These are phyloP conservation scores for Pseudogymnoascus sp. DNA, from an alignment of 2,329 filamentous ascomycete species.

Conservation along the genomic window DNA sequence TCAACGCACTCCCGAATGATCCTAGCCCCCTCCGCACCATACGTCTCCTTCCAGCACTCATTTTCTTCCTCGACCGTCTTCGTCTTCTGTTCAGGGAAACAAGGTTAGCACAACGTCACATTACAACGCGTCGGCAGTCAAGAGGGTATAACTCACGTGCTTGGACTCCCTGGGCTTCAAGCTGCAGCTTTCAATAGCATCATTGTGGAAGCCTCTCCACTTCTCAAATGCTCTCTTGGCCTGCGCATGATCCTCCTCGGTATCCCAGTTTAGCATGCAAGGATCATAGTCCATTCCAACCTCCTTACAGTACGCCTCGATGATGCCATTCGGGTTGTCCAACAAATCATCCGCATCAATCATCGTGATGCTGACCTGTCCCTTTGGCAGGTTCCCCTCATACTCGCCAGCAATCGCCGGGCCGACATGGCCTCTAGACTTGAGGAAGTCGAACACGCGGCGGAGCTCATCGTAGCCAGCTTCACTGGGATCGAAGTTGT, in stretches of 20 bases:
- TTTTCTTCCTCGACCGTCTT: constrained; percentile 61
- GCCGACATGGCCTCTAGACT: constrained; percentile 61
- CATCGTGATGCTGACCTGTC: constrained; percentile 64
- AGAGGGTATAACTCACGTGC: constrained; percentile 39
- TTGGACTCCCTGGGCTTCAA: constrained; percentile 63
- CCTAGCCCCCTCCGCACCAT: constrained; percentile 61
- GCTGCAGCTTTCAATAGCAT: constrained; percentile 75
- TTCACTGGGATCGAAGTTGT: constrained; percentile 78
- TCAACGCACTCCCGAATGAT: constrained; percentile 64
- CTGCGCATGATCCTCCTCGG: constrained; percentile 59
- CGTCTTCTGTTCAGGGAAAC: constrained; percentile 38
- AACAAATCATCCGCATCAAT: constrained; percentile 92
- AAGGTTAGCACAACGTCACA: constrained; percentile 12
- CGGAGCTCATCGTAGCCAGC: constrained; percentile 87
- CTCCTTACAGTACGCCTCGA: constrained; percentile 72
- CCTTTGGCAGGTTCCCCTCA: constrained; percentile 21
- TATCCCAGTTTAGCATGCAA: constrained; percentile 79
- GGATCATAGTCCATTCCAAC: constrained; percentile 69
- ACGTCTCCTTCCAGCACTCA: constrained; percentile 66
- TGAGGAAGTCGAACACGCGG: constrained; percentile 77
- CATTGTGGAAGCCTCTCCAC: constrained; percentile 95
- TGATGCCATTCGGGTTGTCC: constrained; percentile 68
- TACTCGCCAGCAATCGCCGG: constrained; percentile 49
- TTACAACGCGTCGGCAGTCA: neutral
- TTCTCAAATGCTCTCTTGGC: constrained; percentile 81